Evolutionary conservation across 164 flowering plant genomes (phyloP).

Genomic region (Aristolochia contorta): DNA sequence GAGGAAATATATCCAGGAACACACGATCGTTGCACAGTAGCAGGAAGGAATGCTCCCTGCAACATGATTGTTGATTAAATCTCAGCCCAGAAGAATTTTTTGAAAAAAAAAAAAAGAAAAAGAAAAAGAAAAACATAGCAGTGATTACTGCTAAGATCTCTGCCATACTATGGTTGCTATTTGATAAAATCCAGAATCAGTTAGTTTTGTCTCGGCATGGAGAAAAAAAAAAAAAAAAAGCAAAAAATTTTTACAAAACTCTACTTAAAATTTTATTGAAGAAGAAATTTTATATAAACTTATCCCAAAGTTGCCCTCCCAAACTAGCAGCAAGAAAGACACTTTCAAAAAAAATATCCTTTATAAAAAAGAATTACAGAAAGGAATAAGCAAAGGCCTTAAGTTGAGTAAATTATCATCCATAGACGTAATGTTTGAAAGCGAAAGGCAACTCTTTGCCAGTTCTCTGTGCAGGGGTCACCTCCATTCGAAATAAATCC

Average conservation of each 20-base stretch:
- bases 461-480: constrained; percentile 75
- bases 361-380: background rate
- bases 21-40: constrained; percentile 58
- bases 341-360: constrained; percentile 23
- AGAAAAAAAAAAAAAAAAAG: background rate
- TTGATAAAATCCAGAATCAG: background rate
- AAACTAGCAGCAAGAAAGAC: constrained; percentile 65
- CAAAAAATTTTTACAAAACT: background rate
- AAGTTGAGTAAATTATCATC: constrained; percentile 19
- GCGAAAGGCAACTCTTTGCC: constrained; percentile 83
- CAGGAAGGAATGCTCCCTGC: constrained; percentile 72
- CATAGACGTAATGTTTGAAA: constrained; percentile 65
- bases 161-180: background rate
- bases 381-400: background rate
- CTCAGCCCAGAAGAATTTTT: constrained; percentile 56
- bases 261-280: constrained; percentile 52
- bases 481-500: constrained; percentile 76
- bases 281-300: constrained; percentile 56
- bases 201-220: too few relatives aligned
- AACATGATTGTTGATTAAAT: constrained; percentile 74
- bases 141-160: background rate
- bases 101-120: too few relatives aligned
- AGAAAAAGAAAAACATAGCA: too few relatives aligned
- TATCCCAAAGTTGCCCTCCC: constrained; percentile 68
- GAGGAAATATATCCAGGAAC: constrained; percentile 10